Evolutionary conservation across 2,329 filamentous ascomycete genomes (phyloP), one percentile per base, ranked within the genome.

Genomic region (Fusarium annulatum): DNA sequence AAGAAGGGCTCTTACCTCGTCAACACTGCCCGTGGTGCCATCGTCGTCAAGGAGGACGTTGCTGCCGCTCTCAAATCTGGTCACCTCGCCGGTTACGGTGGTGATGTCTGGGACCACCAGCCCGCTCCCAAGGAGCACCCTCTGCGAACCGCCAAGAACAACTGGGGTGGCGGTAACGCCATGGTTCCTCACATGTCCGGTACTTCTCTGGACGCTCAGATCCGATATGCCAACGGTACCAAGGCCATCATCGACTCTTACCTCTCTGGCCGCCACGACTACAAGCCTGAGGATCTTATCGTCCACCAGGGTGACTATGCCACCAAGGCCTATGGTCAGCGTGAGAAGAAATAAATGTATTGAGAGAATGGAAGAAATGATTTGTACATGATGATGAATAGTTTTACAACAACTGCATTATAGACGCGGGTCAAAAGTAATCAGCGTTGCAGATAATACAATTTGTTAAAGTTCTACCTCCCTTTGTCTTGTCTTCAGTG

Each of bases 101-200:
- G 94, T 80, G 94, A 96, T 78, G 93, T 96, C 80, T 98, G 96
- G 96, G 97, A 95, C 94, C 95, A 95, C 73, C 96, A 99, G 89
- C 96, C 96, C 79, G 96, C 96, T 28, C 95, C 95, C 81, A 90
- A 91, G 85, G 95, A 98, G 82, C 96, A 99, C 89, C 90, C 91
- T 68, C 93, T 99, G 80, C 95, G 96, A 83, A 93, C 92, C 83
- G 96, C 94, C 83, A 92, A 95, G 90, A 96, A 96, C 90, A 93
- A 94, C 82, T 97, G 94, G 88, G 96, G 95, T 78, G 96, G 96
- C 81, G 96, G 96, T 82, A 98, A 98, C 86, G 96, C 95, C 86
- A 99, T 96, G 94, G 95, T 98, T 69, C 94, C 96, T 64, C 96
- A 98, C 91, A 97, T 98, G 94, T 97, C 95, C 18, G 96, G 96